Base-by-base conservation (phyloP, 768 basidiomycete genomes). In the Termitomyces sp. region DNA sequence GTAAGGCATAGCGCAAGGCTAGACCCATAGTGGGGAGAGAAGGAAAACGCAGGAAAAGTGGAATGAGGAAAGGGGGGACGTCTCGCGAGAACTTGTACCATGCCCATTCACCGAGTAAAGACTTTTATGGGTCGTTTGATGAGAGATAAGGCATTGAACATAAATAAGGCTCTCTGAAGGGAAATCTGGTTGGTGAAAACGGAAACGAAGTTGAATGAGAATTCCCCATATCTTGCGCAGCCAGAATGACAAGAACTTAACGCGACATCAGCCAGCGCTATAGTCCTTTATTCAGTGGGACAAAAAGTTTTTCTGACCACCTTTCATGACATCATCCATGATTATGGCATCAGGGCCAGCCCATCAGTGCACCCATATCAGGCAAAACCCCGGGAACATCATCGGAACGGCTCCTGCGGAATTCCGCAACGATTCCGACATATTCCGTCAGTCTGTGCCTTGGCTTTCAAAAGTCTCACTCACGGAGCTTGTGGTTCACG, bases 91-190 rank as follows among this genome's bases (percentile, higher is more conserved):
- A 65, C 68, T 74, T 79, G 61, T 72, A 79, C 76, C 77, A 77
- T 79, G 76, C 33, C 72, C 79, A 79, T 82, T 81, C 81, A 82
- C 81, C 81, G 81, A 83, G 82, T 78, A 69, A 78, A 69, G 46
- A 52, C 42, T 55, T 48, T 52, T 53, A 45, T 39, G 40, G 30
- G 27, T n/a, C 22, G 39, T 56, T 34, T 64, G 63, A 61, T 53
- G 49, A 48, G 37, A 55, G 62, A 62, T 65, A 63, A 60, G 62
- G 58, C 24, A n/a, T 45, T 50, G 34, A 16, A 55, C 10, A 40
- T 12, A 40, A 22, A 44, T 18, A 8, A 45, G 24, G 12, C 13
- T 18, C 36, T 47, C 27, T 59, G 40, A 26, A 27, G 24, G n/a
- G 9, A 9, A 3, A 3, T 56, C 55, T 33, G 20, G 24, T 18